Evolutionary conservation across 2,329 filamentous ascomycete genomes (phyloP).

Genomic region (Emmonsiellopsis sp.): DNA sequence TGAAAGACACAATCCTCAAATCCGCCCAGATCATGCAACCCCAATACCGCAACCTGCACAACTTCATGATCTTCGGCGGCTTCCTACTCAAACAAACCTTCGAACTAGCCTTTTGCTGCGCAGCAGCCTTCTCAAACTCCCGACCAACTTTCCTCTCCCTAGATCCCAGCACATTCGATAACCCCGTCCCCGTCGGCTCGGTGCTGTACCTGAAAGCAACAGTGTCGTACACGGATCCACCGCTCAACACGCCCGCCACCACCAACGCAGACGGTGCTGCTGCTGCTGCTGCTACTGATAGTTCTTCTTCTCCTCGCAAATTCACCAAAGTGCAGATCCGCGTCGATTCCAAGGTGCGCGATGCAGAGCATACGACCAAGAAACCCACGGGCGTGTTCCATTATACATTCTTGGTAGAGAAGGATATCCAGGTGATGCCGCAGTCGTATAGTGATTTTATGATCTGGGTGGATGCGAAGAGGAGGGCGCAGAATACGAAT

Average conservation of each 20-base stretch:
- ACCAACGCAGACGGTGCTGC: conserved; percentile 11
- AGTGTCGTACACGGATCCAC: conserved; percentile 61
- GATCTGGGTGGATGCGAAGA: conserved; percentile 54
- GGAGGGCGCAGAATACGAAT: conserved; percentile 46
- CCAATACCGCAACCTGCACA: conserved; percentile 59
- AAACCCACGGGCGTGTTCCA: conserved; percentile 67
- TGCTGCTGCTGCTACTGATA: conserved; percentile 18
- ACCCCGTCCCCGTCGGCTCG: conserved; percentile 65
- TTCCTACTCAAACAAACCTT: conserved; percentile 67
- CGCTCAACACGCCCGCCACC: conserved; percentile 21
- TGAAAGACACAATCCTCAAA: conserved; percentile 54
- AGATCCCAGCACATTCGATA: conserved; percentile 65
- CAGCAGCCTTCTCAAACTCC: conserved; percentile 60
- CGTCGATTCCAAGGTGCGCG: conserved; percentile 62
- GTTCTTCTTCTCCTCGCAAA: conserved; percentile 29
- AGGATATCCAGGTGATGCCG: conserved; percentile 58
- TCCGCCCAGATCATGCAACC: conserved; percentile 69
- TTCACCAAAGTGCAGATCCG: conserved; percentile 60
- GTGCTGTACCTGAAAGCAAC: conserved; percentile 66
- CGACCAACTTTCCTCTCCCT: conserved; percentile 63
- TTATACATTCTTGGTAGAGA: conserved; percentile 61
- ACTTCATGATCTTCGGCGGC: conserved; percentile 72
- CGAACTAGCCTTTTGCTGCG: conserved; percentile 67
- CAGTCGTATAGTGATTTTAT: conserved; percentile 55
- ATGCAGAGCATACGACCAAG: conserved; percentile 60